Percentiles rank a stretch among this genome's conserved stretches.
Evolutionary conservation across 1,284 basidiomycete species (phyloP).

Genomic region (Tylopilus orsonianus): DNA sequence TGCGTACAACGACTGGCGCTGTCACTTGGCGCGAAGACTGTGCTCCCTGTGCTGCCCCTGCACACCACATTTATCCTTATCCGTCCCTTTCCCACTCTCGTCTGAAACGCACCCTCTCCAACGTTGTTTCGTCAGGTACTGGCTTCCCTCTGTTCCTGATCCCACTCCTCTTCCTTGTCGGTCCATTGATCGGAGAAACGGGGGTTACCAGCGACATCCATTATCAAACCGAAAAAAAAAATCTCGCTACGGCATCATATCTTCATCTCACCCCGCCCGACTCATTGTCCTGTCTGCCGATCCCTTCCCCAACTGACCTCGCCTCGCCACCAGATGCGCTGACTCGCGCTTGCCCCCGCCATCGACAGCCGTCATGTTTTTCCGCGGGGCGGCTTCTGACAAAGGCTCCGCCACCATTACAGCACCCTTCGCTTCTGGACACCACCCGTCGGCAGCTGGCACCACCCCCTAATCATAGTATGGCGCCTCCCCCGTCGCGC

Average conservation of each 20-base stretch:
- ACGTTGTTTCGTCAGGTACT: background rate
- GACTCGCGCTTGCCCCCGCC: background rate
- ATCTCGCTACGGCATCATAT: constrained; percentile 6
- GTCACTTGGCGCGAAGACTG: background rate
- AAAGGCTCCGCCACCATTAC: background rate
- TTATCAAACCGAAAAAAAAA: constrained; percentile 15
- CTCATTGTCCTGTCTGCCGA: constrained; percentile 7
- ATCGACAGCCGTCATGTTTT: background rate
- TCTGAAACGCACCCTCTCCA: background rate
- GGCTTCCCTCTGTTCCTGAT: constrained; percentile 22
- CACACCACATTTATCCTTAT: constrained; percentile 23
- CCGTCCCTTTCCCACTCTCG: constrained; percentile 2
- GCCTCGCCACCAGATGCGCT: background rate
- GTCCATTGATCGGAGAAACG: constrained; percentile 22
- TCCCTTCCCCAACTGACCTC: background rate
- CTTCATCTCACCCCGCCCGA: background rate
- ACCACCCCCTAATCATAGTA: background rate
- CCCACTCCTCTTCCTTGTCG: constrained; percentile 5
- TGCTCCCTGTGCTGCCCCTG: constrained; percentile 9
- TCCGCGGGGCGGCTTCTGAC: background rate
- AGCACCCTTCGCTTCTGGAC: background rate
- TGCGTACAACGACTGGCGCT: background rate
- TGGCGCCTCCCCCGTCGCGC: background rate
- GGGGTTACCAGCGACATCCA: constrained; percentile 18
- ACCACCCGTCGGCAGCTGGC: background rate